phyloP scores from a whole-genome alignment of 2,329 filamentous ascomycete genomes.

The Fusarium burgessii region DNA sequence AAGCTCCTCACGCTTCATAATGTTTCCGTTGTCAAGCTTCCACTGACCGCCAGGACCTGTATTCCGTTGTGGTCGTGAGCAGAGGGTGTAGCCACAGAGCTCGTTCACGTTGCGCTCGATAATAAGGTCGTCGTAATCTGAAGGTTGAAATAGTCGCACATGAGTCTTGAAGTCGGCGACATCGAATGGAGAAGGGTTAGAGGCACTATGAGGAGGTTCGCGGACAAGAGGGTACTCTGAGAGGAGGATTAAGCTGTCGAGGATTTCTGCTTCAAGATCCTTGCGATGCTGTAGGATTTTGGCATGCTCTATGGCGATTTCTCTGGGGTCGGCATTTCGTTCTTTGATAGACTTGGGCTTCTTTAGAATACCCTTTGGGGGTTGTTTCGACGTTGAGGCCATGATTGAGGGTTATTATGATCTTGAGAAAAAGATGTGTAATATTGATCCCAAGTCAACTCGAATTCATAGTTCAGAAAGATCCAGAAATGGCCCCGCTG shows the following conservation, averaged over 20 bases:
- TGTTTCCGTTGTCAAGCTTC: constrained; percentile 70
- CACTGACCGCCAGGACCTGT: constrained; percentile 71
- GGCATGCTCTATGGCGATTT: constrained; percentile 85
- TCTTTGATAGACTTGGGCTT: constrained; percentile 54
- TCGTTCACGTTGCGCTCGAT: constrained; percentile 88
- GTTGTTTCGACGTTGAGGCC: constrained; percentile 49
- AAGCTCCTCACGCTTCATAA: constrained; percentile 77
- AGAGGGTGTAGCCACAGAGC: constrained; percentile 87
- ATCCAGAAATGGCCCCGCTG: constrained; percentile 17
- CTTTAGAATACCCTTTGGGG: constrained; percentile 70
- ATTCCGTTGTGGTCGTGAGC: constrained; percentile 71
- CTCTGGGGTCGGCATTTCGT: constrained; percentile 57
- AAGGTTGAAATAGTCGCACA: constrained; percentile 81
- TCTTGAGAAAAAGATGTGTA: constrained; percentile 4
- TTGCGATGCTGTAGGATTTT: constrained; percentile 85
- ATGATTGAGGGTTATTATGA: constrained; percentile 31
- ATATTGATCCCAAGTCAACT: constrained; percentile 4
- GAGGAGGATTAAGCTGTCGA: constrained; percentile 77
- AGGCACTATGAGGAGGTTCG: constrained; percentile 54
- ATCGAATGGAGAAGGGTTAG: constrained; percentile 68
- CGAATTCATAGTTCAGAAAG: constrained; percentile 3
- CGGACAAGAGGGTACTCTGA: constrained; percentile 66
- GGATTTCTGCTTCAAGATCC: constrained; percentile 78
- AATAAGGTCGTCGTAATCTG: constrained; percentile 90
- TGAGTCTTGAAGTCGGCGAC: constrained; percentile 72